Evolutionary conservation across 257 asterid genomes (phyloP).

Genomic region (Ilex asprella): DNA sequence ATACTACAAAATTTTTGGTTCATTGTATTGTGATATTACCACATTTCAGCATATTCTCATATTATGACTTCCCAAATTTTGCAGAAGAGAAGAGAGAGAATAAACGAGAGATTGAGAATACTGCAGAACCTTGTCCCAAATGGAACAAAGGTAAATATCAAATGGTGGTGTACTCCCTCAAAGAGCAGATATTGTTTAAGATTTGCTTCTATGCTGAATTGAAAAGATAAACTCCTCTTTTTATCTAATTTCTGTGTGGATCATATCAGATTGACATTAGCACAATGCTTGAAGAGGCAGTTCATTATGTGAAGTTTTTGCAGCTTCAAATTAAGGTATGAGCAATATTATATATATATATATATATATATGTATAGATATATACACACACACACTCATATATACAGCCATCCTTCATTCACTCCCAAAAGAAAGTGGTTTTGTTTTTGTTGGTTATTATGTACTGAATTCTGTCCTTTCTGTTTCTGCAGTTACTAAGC

Average conservation of each 20-base stretch:
- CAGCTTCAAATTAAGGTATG: conserved; percentile 89
- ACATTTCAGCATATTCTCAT: background rate
- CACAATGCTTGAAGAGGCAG: conserved; percentile 98
- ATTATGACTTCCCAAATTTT: conserved; percentile 9
- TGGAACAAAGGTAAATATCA: conserved; percentile 62
- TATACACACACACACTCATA: background rate
- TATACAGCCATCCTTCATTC: too few relatives aligned
- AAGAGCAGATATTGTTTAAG: too few relatives aligned
- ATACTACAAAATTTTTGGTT: background rate
- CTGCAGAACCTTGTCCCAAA: conserved; percentile 87
- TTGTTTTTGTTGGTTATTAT: background rate
- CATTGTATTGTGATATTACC: background rate
- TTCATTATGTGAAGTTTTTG: conserved; percentile 70
- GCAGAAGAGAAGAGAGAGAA: conserved; percentile 83
- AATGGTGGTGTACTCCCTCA: too few relatives aligned
- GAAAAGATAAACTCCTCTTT: too few relatives aligned
- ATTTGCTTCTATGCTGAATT: too few relatives aligned
- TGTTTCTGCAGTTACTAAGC: conserved; percentile 56
- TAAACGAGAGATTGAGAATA: conserved; percentile 76
- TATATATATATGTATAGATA: too few relatives aligned
- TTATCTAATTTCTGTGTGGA: background rate
- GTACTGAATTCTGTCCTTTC: background rate
- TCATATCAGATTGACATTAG: conserved; percentile 67
- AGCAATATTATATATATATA: background rate
- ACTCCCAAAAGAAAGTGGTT: background rate